These are phyloP conservation scores for Passiflora organensis DNA, from an alignment of 345 rosid genomes.

Conservation along the genomic window DNA sequence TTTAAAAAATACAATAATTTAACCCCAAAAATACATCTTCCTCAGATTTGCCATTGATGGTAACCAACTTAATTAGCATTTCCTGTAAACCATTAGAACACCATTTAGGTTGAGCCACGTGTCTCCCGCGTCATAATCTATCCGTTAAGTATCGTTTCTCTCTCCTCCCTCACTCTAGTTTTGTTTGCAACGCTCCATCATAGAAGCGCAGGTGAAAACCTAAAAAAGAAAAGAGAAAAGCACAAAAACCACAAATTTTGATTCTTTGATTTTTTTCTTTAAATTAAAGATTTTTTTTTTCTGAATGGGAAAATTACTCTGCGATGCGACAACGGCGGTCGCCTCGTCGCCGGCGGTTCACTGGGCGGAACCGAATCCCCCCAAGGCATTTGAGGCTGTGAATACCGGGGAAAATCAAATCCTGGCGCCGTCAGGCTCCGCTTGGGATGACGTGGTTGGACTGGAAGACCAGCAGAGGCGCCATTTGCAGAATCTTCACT, in stretches of 20 bases:
- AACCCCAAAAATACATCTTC: not conserved
- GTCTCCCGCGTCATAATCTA: slow-evolving; percentile 57
- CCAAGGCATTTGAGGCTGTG: slow-evolving; percentile 37
- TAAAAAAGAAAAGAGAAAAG: not conserved
- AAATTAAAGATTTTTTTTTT: not conserved
- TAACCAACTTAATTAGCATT: slow-evolving; percentile 31
- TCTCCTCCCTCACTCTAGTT: slow-evolving; percentile 17
- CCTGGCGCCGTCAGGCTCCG: slow-evolving; percentile 20
- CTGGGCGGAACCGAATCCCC: slow-evolving; percentile 49
- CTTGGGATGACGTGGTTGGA: slow-evolving; percentile 84
- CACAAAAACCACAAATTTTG: not conserved
- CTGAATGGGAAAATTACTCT: slow-evolving; percentile 74
- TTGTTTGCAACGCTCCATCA: slow-evolving; percentile 14
- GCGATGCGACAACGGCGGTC: slow-evolving; percentile 68
- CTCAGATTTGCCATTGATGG: slow-evolving; percentile 7
- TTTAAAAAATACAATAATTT: too few relatives aligned
- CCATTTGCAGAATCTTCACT: slow-evolving; percentile 61
- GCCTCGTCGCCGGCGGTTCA: slow-evolving; percentile 52
- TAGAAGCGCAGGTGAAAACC: slow-evolving; percentile 5
- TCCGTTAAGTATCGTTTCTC: slow-evolving; percentile 49
- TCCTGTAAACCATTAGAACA: not conserved
- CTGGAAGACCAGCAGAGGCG: slow-evolving; percentile 88
- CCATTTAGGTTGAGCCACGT: slow-evolving; percentile 39
- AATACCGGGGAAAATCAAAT: slow-evolving; percentile 35
- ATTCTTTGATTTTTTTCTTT: not conserved